Evolutionary conservation across 2,329 filamentous ascomycete species (phyloP), one percentile per base, ranked within the genome.

Genomic region (Hymenoscyphus fraxineus): DNA sequence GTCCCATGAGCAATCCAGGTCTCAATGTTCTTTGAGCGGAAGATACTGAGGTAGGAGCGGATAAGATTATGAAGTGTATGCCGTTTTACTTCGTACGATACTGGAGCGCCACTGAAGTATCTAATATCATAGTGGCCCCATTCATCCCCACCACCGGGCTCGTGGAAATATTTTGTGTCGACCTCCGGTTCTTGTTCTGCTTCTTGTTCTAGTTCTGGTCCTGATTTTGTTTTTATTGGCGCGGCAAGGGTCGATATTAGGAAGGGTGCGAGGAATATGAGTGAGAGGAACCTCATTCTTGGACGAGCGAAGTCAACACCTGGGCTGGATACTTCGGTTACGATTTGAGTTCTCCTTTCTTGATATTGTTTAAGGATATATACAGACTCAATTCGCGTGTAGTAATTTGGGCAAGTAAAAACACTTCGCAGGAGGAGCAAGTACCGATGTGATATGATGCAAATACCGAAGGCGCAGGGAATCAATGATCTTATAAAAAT

Each of bases 1-100:
- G 91, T 93, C 59, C 92, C 92, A 76, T 96, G 92, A 47, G 92
- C 91, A 65, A 96, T 86, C 92, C 92, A 95, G 0, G 92, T 94
- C 77, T 94, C 90, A 67, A 92, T 78, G 6, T 85, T 84, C 62
- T 88, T 80, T 19, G 83, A 80, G 56, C 81, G 79, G 76, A 91
- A 89, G 63, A 85, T 87, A 57, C 82, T 81, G 56, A 95, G 82
- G 77, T 95, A 95, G 60, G 90, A 88, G 67, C 87, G 85, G 68
- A 93, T 84, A 69, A 95, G 85, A 75, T 90, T 83, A 59, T 82
- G 82, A 63, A 94, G 83, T 6, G 85, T 86, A 35, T 84, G 79
- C n/a, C 83, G 82, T 72, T 90, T 86, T 68, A 88, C 83, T 47
- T 85, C 84, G 76, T 93, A 89, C 15, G 81, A 78, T 9, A 93